Conservation (phyloP, 2,329 filamentous ascomycete genomes). For the Aspergillus oerlinghausenensis region DNA sequence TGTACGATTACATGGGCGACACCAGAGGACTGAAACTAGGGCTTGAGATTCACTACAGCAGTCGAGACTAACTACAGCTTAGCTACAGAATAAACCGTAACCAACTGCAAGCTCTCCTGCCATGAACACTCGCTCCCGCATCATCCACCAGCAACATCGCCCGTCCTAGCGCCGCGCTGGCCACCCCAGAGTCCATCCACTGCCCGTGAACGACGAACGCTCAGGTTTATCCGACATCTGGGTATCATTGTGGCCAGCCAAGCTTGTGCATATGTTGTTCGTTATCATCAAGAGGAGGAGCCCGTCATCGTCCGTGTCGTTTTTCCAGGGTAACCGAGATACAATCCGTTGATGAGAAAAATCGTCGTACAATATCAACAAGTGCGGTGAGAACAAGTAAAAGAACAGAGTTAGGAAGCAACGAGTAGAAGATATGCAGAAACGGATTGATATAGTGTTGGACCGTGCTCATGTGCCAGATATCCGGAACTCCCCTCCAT, state of each 20-base stretch:
- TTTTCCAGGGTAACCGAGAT: background rate
- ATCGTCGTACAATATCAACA: background rate
- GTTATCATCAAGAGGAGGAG: background rate
- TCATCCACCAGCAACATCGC: background rate
- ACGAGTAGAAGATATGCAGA: conserved; percentile 23
- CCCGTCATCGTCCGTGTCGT: background rate
- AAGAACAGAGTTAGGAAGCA: conserved; percentile 41
- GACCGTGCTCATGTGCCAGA: conserved; percentile 61
- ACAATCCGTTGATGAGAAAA: background rate
- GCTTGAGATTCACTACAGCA: background rate
- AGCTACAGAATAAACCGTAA: background rate
- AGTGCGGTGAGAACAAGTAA: conserved; percentile 36
- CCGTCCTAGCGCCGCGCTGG: background rate
- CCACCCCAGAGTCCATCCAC: background rate
- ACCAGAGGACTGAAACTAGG: background rate
- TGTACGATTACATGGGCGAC: background rate
- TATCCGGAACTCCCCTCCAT: conserved; percentile 73
- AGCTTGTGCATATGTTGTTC: background rate
- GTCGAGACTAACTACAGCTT: background rate
- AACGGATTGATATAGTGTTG: conserved; percentile 34
- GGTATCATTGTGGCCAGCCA: background rate
- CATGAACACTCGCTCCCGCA: background rate
- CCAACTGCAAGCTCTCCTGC: background rate
- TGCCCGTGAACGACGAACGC: background rate
- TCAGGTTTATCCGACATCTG: background rate